Percentiles rank a stretch among this genome's conserved stretches.
phyloP scores from a whole-genome alignment of 225 moss, liverwort and hornwort species.

The Climacium dendroides region DNA sequence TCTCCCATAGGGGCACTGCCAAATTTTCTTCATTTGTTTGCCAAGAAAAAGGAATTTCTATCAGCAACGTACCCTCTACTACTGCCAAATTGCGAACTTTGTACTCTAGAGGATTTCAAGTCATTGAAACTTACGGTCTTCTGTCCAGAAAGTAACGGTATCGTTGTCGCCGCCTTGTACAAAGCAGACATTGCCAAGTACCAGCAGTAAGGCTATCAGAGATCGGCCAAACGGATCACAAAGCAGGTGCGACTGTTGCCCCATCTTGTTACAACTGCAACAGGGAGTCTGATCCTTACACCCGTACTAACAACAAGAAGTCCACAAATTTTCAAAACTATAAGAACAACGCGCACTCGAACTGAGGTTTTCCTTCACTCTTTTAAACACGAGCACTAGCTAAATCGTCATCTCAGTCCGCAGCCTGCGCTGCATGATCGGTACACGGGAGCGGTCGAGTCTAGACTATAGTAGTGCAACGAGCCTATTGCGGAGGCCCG shows the following conservation, averaged over 20 bases:
- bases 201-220: not conserved
- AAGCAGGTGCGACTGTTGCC: not conserved
- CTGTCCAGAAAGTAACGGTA: fast-evolving
- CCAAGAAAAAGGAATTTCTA: not conserved
- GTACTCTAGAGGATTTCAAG: not conserved
- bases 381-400: not conserved
- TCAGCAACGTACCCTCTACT: not conserved
- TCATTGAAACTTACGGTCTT: not conserved
- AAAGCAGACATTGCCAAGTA: not conserved
- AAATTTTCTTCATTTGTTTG: not conserved
- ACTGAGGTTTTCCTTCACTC: not conserved
- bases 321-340: not conserved
- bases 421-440: not conserved
- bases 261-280: not conserved
- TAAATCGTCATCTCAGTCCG: not conserved
- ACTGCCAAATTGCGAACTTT: no score
- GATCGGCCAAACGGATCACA: not conserved
- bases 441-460: no score
- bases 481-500: no score
- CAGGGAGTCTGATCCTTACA: not conserved
- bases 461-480: no score
- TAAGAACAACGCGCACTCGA: not conserved
- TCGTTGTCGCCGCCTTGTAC: fast-evolving
- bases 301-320: no score
- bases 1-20: not conserved